Conservation (phyloP, 495 filamentous ascomycete genomes). For the Penicillium malachiteum region DNA sequence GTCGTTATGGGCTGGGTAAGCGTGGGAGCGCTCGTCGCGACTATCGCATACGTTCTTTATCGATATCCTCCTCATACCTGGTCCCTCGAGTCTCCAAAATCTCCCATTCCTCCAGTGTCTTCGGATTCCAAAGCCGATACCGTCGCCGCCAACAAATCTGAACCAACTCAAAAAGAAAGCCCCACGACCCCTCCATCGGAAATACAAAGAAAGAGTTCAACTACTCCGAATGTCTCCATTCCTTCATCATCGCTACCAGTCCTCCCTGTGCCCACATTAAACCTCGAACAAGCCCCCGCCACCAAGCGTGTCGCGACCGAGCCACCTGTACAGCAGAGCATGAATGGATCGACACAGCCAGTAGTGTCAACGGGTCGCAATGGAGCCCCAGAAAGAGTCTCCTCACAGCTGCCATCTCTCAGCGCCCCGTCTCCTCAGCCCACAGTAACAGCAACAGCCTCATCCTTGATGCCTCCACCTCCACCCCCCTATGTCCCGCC, state of each 20-base stretch:
- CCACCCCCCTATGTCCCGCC: conserved; percentile 34
- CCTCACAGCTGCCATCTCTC: background rate
- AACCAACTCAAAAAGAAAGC: conserved; percentile 8
- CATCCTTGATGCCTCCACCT: conserved; percentile 41
- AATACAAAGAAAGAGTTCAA: conserved; percentile 31
- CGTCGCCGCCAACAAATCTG: conserved; percentile 13
- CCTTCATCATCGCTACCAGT: conserved; percentile 23
- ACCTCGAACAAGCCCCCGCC: conserved; percentile 20
- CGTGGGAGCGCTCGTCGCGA: conserved; percentile 31
- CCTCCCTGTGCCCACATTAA: conserved; percentile 36
- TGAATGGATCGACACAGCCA: conserved; percentile 12
- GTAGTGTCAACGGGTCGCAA: conserved; percentile 3
- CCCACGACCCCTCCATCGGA: conserved; percentile 6
- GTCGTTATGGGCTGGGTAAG: conserved; percentile 40
- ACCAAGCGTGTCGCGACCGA: background rate
- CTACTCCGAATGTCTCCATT: conserved; percentile 49
- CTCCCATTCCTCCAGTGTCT: conserved; percentile 11
- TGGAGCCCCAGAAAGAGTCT: background rate
- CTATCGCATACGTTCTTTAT: conserved; percentile 31
- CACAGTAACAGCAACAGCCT: conserved; percentile 17
- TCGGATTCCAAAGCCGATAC: conserved; percentile 22
- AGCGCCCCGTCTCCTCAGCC: conserved; percentile 9
- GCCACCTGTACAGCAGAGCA: conserved; percentile 6
- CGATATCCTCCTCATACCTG: conserved; percentile 29
- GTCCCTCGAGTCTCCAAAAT: background rate